Base-by-base conservation (phyloP, 2,329 filamentous ascomycete genomes). In the Penicillium digitatum region DNA sequence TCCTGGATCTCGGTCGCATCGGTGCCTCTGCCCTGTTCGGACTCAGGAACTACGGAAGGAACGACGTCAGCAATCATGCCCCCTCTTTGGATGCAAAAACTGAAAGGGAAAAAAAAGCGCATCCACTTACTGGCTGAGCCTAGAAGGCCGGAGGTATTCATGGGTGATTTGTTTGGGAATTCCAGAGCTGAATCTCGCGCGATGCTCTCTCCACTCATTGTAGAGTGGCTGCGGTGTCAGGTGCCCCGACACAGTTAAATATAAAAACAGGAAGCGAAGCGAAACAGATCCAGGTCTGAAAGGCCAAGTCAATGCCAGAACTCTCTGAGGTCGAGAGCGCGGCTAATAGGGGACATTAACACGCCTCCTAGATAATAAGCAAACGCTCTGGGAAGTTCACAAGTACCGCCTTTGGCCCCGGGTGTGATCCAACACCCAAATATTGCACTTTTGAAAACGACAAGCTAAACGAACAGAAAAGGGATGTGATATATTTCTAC, bases 151-250 rank as follows among this genome's bases (percentile, higher is more conserved):
- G 70, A 60, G 60, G 69, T 52, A 63, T 67, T 60, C 70, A 74
- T 74, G 60, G 37, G 29, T 42, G 62, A 66, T 64, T 70, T 63
- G 64, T 63, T 63, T 54, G 60, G 58, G 48, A 66, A 59, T 56
- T 63, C 59, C 58, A 66, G 67, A 63, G 65, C 66, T 54, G 65
- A 64, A 66, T 66, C 62, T 63, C 62, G 67, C 64, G 66, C 64
- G 55, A 64, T 65, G 39, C 22, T 26, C 60, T 65, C 66, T 66
- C 67, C 67, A 64, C 66, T 60, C 69, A 73, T 72, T 64, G 66
- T 37, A 62, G 66, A 63, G 56, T 64, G 61, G 64, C 59, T 58
- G 60, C 29, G 43, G 56, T 39, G 40, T 54, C 51, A 52, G 38
- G 42, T 48, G 27, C 24, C 46, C 48, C 51, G 52, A 54, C 55